A percentile compares a stretch with the other conserved stretches of the same genome.
phyloP scores from a whole-genome alignment of 1,284 basidiomycete genomes.

The Xerocomus amazonicus region DNA sequence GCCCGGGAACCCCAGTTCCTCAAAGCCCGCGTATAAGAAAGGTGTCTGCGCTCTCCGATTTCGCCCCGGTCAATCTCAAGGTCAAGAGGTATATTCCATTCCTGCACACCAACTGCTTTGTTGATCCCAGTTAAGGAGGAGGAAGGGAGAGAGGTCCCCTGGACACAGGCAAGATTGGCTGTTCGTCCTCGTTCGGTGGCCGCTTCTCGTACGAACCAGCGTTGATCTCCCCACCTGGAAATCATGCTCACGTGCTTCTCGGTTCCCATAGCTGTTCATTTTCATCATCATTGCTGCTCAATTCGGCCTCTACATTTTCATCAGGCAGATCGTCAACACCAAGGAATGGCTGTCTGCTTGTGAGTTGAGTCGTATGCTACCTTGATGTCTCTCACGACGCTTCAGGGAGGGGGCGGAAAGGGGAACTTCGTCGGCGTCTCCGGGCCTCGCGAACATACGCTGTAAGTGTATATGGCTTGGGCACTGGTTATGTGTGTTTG shows the following conservation, averaged over 20 bases:
- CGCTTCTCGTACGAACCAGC: conserved; percentile 66
- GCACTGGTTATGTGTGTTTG: background rate
- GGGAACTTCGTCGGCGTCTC: conserved; percentile 69
- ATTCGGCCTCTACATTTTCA: conserved; percentile 83
- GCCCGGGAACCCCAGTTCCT: conserved; percentile 28
- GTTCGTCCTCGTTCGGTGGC: conserved; percentile 85
- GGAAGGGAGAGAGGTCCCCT: conserved; percentile 45
- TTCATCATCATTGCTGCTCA: conserved; percentile 83
- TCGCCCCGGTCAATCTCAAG: conserved; percentile 85
- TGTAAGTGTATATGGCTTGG: conserved; percentile 29
- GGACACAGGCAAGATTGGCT: conserved; percentile 70
- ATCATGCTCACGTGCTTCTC: conserved; percentile 6
- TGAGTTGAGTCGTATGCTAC: conserved; percentile 35
- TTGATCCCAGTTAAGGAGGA: conserved; percentile 37
- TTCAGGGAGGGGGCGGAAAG: conserved; percentile 82
- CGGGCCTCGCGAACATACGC: conserved; percentile 72
- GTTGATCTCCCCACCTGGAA: background rate
- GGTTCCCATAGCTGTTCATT: conserved; percentile 59
- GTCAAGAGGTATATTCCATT: conserved; percentile 56
- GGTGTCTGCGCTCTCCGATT: conserved; percentile 87
- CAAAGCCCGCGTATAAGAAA: conserved; percentile 53
- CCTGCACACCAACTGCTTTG: background rate
- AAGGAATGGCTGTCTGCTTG: conserved; percentile 90
- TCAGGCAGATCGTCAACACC: conserved; percentile 89
- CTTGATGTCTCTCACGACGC: conserved; percentile 1